phyloP scores from a whole-genome alignment of 176 grass and related monocot species.

The Carex kokanica region DNA sequence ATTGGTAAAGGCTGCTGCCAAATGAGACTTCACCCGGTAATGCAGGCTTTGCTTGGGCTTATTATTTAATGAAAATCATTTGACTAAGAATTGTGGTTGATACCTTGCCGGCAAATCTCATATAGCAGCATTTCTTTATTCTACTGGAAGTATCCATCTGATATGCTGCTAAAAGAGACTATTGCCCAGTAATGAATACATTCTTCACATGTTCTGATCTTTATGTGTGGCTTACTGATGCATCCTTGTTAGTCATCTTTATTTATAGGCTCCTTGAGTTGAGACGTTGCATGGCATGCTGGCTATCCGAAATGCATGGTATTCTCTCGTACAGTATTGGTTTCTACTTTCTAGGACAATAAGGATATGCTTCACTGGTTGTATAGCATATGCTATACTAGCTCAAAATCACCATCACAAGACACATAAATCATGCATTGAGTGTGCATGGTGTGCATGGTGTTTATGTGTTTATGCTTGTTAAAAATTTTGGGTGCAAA shows the following conservation, averaged over 20 bases:
- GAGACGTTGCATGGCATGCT: neutral
- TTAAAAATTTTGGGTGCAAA: neutral
- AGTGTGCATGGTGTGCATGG: neutral
- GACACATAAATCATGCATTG: neutral
- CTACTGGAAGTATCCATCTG: neutral
- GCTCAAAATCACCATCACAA: neutral
- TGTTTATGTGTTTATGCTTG: neutral
- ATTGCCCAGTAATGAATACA: conserved; percentile 35
- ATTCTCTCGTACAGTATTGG: neutral
- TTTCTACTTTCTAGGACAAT: neutral
- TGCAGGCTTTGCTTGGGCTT: conserved; percentile 23
- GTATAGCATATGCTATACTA: conserved; percentile 16
- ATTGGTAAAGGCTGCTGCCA: conserved; percentile 29
- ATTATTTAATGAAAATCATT: neutral
- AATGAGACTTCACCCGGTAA: conserved; percentile 41
- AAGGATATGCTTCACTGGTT: conserved; percentile 22
- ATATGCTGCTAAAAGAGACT: conserved; percentile 47
- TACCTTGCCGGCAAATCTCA: conserved; percentile 58
- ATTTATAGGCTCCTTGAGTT: conserved; percentile 20
- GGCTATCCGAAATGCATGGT: neutral
- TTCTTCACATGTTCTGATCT: neutral
- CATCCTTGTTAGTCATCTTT: conserved; percentile 1
- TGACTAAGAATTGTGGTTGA: neutral
- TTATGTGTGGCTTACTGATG: neutral
- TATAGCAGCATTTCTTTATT: conserved; percentile 34